These are phyloP conservation scores for Shiraia sp. DNA, from an alignment of 2,329 filamentous ascomycete species.

Conservation along the genomic window DNA sequence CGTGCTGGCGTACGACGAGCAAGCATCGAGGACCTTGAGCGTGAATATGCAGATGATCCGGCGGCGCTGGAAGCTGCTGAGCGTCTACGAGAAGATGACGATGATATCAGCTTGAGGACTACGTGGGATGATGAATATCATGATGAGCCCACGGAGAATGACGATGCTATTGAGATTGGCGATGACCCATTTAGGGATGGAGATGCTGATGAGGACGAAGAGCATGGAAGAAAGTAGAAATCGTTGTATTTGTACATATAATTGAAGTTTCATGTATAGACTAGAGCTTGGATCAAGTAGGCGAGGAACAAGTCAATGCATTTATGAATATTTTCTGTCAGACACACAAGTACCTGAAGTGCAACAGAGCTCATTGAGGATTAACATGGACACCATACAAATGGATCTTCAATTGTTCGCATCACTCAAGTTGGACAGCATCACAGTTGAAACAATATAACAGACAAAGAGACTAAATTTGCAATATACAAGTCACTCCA, in stretches of 20 bases:
- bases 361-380: no score
- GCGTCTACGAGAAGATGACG: conserved; percentile 53
- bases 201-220: conserved; percentile 37
- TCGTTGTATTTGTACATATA: background rate
- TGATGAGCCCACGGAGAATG: conserved; percentile 48
- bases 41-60: conserved; percentile 52
- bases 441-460: conserved; percentile 2
- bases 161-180: conserved; percentile 46
- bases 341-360: no score
- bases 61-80: conserved; percentile 46
- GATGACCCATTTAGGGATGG: conserved; percentile 51
- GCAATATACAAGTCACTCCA: conserved; percentile 30
- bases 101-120: conserved; percentile 56
- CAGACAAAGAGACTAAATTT: conserved; percentile 25
- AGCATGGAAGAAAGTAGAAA: conserved; percentile 9
- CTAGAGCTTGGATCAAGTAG: background rate
- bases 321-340: no score
- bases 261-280: conserved; percentile 2
- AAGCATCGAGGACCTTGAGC: conserved; percentile 42
- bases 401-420: no score
- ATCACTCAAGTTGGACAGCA: background rate
- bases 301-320: background rate
- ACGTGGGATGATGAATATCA: conserved; percentile 51
- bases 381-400: no score
- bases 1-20: conserved; percentile 37